These are phyloP conservation scores for Eimeria falciformis DNA, from an alignment of 169 alveolate genomes.

Conservation along the genomic window DNA sequence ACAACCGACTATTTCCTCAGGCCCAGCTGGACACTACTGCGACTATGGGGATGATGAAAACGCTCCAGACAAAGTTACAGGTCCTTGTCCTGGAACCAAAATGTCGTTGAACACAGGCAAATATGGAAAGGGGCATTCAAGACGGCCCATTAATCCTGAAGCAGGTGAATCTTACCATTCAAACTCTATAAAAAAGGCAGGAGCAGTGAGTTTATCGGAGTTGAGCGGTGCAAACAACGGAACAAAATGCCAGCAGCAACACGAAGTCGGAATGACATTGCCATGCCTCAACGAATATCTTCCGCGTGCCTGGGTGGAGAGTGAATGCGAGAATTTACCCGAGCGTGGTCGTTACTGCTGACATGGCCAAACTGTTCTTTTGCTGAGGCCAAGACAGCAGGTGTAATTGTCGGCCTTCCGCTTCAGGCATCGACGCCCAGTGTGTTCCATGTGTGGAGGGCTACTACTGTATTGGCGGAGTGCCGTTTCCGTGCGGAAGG, in stretches of 20 bases:
- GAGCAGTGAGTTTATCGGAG: background rate
- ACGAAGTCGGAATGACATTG: too few relatives aligned
- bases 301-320: too few relatives aligned
- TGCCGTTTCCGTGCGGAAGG: conserved; percentile 10
- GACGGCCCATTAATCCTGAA: conserved; percentile 39
- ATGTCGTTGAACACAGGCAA: conserved; percentile 58
- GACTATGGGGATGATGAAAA: conserved; percentile 54
- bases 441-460: conserved; percentile 52
- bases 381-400: too few relatives aligned
- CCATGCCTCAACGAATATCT: too few relatives aligned
- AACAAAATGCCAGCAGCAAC: too few relatives aligned
- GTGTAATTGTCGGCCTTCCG: background rate
- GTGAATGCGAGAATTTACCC: too few relatives aligned
- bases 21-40: conserved; percentile 70
- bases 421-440: conserved; percentile 21
- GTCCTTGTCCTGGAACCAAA: conserved; percentile 8
- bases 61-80: conserved; percentile 50
- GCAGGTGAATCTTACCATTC: background rate
- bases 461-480: conserved; percentile 24
- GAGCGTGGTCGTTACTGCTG: too few relatives aligned
- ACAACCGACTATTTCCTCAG: conserved; percentile 7
- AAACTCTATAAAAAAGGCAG: too few relatives aligned
- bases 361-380: too few relatives aligned
- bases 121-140: conserved; percentile 34
- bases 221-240: background rate